Evolutionary conservation across 208 protist genomes (phyloP).

Genomic region (Leishmania guyanensis): DNA sequence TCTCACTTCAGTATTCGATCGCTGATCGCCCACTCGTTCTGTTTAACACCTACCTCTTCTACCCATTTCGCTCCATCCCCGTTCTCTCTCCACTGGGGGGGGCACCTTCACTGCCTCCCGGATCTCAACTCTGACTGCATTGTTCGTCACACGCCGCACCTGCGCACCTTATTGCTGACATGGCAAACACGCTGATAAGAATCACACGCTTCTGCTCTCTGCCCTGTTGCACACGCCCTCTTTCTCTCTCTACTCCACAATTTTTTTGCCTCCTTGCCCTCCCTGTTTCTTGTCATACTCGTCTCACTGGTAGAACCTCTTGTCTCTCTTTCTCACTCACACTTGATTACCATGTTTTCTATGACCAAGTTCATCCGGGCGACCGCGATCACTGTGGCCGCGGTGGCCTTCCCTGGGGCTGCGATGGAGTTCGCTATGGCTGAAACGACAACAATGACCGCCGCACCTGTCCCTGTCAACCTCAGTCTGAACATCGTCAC

Average conservation of each 20-base stretch:
- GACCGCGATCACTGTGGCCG: neutral
- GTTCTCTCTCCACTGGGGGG: neutral
- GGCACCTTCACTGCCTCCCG: neutral
- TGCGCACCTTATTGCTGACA: neutral
- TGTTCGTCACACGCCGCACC: neutral
- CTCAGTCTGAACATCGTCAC: slow-evolving; percentile 46
- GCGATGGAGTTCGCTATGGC: neutral
- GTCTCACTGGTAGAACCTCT: neutral
- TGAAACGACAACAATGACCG: slow-evolving; percentile 11
- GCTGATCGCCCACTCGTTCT: neutral
- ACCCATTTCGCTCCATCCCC: neutral
- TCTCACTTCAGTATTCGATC: neutral
- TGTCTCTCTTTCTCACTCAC: neutral
- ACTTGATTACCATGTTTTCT: slow-evolving; percentile 6
- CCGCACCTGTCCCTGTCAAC: slow-evolving; percentile 25
- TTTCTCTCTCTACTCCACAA: neutral
- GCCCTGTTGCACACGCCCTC: neutral
- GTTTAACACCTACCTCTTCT: neutral
- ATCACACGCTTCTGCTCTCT: neutral
- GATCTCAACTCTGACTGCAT: neutral
- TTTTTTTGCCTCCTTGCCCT: neutral
- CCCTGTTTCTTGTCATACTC: neutral
- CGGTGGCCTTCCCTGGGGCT: neutral
- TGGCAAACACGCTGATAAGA: neutral
- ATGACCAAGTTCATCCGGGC: slow-evolving; percentile 12